Evolutionary conservation across 805 yeast species (phyloP).

Genomic region (Priceomyces haplophilus): DNA sequence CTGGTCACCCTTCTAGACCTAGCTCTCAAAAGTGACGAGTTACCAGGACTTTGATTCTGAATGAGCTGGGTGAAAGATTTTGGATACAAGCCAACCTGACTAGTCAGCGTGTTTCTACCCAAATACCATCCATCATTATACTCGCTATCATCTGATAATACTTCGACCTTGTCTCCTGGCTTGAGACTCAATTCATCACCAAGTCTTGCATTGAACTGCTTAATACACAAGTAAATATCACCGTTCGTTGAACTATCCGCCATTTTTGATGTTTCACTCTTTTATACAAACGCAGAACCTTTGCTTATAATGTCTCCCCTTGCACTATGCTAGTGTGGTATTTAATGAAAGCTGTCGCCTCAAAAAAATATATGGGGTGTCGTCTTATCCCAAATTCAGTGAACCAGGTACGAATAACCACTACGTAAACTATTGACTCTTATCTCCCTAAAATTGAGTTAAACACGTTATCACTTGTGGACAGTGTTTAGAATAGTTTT

Average conservation of each 20-base stretch:
- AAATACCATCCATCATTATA: conserved; percentile 97
- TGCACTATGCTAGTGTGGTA: neutral
- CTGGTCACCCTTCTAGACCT: conserved; percentile 49
- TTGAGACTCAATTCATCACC: conserved; percentile 84
- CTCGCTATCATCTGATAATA: conserved; percentile 88
- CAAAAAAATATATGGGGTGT: neutral
- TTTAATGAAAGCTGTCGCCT: neutral
- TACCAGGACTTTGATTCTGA: conserved; percentile 14
- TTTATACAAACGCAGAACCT: neutral
- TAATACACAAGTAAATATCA: conserved; percentile 59
- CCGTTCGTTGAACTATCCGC: conserved; percentile 13
- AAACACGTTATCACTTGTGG: neutral
- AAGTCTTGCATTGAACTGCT: conserved; percentile 80
- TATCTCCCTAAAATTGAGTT: neutral
- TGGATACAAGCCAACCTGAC: conserved; percentile 85
- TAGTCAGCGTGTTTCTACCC: conserved; percentile 72
- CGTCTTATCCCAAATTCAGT: neutral
- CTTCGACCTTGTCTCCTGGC: conserved; percentile 83
- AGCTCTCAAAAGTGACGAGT: conserved; percentile 31
- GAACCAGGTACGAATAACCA: neutral
- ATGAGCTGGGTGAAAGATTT: conserved; percentile 73
- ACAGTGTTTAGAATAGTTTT: neutral
- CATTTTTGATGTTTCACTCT: neutral
- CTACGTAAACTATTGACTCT: neutral
- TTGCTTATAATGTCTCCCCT: neutral